Evolutionary conservation across 192 early-diverging fungal genomes (phyloP).

Genomic region (Powellomyces hirtus): DNA sequence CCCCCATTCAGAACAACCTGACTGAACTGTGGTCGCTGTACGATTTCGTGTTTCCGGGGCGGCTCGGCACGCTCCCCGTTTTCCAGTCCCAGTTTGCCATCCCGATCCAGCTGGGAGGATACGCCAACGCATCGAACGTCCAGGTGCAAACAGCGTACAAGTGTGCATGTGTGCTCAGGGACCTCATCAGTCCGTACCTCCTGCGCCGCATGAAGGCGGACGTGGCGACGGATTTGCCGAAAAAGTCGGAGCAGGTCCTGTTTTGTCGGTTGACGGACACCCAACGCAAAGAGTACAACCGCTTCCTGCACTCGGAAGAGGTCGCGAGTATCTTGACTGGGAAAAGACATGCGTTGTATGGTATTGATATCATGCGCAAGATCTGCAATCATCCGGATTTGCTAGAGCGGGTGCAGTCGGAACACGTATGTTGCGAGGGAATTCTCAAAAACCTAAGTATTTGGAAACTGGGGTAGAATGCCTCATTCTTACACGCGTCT

Average conservation of each 20-base stretch:
- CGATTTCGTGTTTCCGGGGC: conserved; percentile 61
- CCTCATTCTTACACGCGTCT: not conserved
- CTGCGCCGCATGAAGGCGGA: conserved; percentile 89
- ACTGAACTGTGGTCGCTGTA: conserved; percentile 54
- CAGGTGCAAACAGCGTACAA: conserved; percentile 93
- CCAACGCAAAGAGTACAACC: conserved; percentile 71
- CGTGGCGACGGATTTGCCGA: conserved; percentile 85
- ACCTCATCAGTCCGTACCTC: conserved; percentile 91
- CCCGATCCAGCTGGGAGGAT: conserved; percentile 91
- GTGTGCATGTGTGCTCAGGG: conserved; percentile 87
- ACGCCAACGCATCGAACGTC: conserved; percentile 83
- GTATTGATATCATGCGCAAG: conserved; percentile 90
- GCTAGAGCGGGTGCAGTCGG: conserved; percentile 32
- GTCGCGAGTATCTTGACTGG: conserved; percentile 77
- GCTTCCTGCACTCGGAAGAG: conserved; percentile 71
- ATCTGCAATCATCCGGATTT: conserved; percentile 97
- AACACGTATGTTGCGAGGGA: not conserved
- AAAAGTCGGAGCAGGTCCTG: conserved; percentile 87
- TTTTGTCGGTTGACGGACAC: conserved; percentile 81
- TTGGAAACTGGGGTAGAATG: not conserved
- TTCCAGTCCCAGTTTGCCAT: conserved; percentile 87
- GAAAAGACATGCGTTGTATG: conserved; percentile 77
- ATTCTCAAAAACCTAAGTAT: too few relatives aligned
- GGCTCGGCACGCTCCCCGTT: conserved; percentile 72
- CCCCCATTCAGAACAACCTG: conserved; percentile 62